Conservation (phyloP, 2,329 filamentous ascomycete species). For the Leptographium procerum region DNA sequence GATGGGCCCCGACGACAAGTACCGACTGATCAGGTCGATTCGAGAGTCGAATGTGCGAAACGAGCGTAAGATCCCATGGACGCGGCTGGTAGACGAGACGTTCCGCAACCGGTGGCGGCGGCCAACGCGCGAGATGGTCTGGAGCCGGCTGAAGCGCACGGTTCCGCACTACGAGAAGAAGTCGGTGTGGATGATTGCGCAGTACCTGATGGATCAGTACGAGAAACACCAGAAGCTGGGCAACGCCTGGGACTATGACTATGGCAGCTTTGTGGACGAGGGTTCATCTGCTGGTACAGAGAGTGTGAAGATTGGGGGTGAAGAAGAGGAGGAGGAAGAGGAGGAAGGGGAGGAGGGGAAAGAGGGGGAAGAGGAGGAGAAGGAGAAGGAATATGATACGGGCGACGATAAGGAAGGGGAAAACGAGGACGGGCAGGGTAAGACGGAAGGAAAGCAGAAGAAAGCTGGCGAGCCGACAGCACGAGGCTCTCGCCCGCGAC, state of each 20-base stretch:
- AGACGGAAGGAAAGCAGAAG: not conserved
- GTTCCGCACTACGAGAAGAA: conserved; percentile 10
- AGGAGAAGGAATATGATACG: not conserved
- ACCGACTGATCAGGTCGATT: conserved; percentile 31
- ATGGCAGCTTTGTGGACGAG: not conserved
- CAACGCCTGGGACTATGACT: conserved; percentile 8
- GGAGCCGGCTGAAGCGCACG: conserved; percentile 13
- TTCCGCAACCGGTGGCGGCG: conserved; percentile 10
- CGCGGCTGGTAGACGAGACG: conserved; percentile 18
- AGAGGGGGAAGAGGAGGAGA: not conserved
- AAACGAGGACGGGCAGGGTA: not conserved
- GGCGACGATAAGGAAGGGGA: not conserved
- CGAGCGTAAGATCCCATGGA: conserved; percentile 41
- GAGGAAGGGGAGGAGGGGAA: not conserved
- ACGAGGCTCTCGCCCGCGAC: not conserved
- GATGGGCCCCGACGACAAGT: conserved; percentile 33
- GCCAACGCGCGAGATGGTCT: conserved; percentile 12
- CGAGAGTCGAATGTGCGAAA: conserved; percentile 25
- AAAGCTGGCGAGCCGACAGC: not conserved
- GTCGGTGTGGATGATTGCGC: conserved; percentile 8
- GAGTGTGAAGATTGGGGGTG: not conserved
- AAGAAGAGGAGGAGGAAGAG: not conserved
- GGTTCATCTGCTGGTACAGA: not conserved
- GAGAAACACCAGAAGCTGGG: conserved; percentile 1
- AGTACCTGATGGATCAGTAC: conserved; percentile 10